A percentile compares a stretch with the other conserved stretches of the same genome.
Evolutionary conservation across 1,139 yeast genomes (phyloP).

Genomic region (Barnettozyma hawaiiensis): DNA sequence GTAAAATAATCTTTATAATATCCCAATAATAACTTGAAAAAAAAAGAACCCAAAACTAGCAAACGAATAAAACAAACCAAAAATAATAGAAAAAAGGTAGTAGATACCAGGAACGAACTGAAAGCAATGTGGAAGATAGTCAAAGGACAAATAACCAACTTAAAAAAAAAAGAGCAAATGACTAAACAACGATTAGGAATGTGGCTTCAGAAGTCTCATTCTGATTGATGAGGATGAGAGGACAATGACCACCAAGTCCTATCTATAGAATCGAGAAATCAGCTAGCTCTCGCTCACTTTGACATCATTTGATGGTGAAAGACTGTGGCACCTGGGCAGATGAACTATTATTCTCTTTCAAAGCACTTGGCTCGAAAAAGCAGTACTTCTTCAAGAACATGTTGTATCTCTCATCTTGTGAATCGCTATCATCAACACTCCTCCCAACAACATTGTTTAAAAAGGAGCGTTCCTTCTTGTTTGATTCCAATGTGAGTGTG

Average conservation of each 20-base stretch:
- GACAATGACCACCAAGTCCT: no score
- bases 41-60: background rate
- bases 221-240: background rate
- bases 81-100: background rate
- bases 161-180: background rate
- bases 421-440: background rate
- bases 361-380: slow-evolving; percentile 22
- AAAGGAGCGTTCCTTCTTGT: background rate
- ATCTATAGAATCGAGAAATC: background rate
- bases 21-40: background rate
- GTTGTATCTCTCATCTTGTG: slow-evolving; percentile 15
- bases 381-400: slow-evolving; percentile 26
- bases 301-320: background rate
- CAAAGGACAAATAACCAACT: background rate
- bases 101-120: background rate
- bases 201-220: background rate
- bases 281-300: no score
- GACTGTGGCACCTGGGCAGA: background rate
- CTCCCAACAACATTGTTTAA: background rate
- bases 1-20: background rate
- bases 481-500: background rate
- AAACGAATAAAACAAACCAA: background rate
- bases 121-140: background rate
- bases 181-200: background rate
- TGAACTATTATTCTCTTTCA: slow-evolving; percentile 1